phyloP scores from a whole-genome alignment of 2,329 filamentous ascomycete species.

The Nothopassalora personata region DNA sequence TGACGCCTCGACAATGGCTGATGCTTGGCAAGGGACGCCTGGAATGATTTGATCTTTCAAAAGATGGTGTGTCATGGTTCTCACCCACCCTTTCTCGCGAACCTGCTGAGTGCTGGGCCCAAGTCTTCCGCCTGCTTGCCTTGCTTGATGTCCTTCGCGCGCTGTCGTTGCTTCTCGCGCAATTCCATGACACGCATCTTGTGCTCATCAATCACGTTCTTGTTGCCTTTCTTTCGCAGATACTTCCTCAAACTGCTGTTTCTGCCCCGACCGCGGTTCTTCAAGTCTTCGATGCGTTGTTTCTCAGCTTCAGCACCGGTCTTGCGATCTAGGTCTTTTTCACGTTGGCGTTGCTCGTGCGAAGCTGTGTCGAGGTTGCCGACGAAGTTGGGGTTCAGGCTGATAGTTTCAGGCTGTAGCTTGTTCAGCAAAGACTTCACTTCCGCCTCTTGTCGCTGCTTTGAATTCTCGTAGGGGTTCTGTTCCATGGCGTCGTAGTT shows the following conservation, averaged over 20 bases:
- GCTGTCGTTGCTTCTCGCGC: conserved; percentile 62
- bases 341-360: conserved; percentile 68
- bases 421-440: conserved; percentile 90
- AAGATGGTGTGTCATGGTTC: too few relatives aligned
- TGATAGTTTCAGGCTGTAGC: conserved; percentile 94
- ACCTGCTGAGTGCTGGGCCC: conserved; percentile 79
- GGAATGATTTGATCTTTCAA: too few relatives aligned
- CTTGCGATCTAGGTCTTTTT: conserved; percentile 73
- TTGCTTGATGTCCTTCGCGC: conserved; percentile 61
- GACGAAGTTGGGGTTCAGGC: conserved; percentile 84
- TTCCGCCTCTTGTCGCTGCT: conserved; percentile 88
- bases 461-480: conserved; percentile 91
- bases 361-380: conserved; percentile 80
- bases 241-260: conserved; percentile 86
- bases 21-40: too few relatives aligned
- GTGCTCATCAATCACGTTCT: conserved; percentile 96
- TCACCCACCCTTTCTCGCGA: conserved; percentile 61
- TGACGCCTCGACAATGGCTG: too few relatives aligned
- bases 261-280: conserved; percentile 79
- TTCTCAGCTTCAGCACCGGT: conserved; percentile 39
- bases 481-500: conserved; percentile 92
- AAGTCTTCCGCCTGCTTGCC: conserved; percentile 68
- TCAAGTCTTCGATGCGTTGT: conserved; percentile 54
- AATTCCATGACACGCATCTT: conserved; percentile 79
- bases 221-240: conserved; percentile 82